These are phyloP conservation scores for Aspergillus novoparasiticus DNA, from an alignment of 2,329 filamentous ascomycete genomes.

Conservation along the genomic window DNA sequence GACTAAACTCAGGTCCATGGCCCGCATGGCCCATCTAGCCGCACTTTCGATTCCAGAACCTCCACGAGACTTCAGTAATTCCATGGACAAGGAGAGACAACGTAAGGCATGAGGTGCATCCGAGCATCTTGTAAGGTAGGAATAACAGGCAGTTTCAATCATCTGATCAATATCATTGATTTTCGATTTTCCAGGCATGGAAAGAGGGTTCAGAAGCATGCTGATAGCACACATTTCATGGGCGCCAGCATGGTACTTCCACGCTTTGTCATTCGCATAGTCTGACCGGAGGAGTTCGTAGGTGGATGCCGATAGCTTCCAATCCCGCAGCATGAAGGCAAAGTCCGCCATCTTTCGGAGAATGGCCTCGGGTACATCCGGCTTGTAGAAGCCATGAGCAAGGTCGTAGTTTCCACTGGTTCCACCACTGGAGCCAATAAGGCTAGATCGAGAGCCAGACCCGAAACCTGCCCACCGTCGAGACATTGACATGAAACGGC, in stretches of 20 bases:
- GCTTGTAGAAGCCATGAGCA: slow-evolving; percentile 76
- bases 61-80: slow-evolving; percentile 79
- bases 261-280: slow-evolving; percentile 93
- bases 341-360: slow-evolving; percentile 95
- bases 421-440: slow-evolving; percentile 48
- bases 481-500: slow-evolving; percentile 91
- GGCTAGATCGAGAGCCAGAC: slow-evolving; percentile 61
- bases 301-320: slow-evolving; percentile 86
- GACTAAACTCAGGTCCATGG: slow-evolving; percentile 76
- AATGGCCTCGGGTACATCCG: slow-evolving; percentile 82
- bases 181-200: slow-evolving; percentile 72
- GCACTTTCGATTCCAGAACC: slow-evolving; percentile 82
- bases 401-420: slow-evolving; percentile 71
- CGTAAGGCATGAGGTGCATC: slow-evolving; percentile 79
- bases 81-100: slow-evolving; percentile 73
- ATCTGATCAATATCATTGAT: slow-evolving; percentile 81
- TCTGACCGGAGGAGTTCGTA: slow-evolving; percentile 89
- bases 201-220: slow-evolving; percentile 74
- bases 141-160: slow-evolving; percentile 89
- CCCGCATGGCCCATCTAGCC: slow-evolving; percentile 77
- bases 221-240: slow-evolving; percentile 94
- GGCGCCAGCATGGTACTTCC: slow-evolving; percentile 89
- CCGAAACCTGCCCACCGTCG: slow-evolving; percentile 88
- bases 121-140: slow-evolving; percentile 82
- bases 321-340: slow-evolving; percentile 95